Evolutionary conservation across 331 rosid species (phyloP).

Genomic region (Stylosanthes scabra): DNA sequence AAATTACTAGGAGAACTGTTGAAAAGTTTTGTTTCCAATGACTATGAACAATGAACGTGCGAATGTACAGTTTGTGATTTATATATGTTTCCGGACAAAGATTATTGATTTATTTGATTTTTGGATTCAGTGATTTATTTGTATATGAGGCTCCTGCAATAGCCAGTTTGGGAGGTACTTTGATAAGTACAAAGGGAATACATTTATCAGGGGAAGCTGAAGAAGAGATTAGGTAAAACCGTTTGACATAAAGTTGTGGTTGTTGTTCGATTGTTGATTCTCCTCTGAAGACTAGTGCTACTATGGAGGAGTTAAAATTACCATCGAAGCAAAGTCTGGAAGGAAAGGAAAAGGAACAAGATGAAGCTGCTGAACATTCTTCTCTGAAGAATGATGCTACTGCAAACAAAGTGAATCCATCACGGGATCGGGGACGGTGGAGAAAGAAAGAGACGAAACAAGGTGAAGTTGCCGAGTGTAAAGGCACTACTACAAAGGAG

Average conservation of each 20-base stretch:
- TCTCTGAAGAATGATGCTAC: slow-evolving; percentile 12
- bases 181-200: slow-evolving; percentile 18
- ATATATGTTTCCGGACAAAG: not conserved
- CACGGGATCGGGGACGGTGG: not conserved
- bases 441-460: not conserved
- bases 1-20: slow-evolving; percentile 18
- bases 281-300: slow-evolving; percentile 14
- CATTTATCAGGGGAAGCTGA: slow-evolving; percentile 16
- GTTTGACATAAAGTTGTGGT: slow-evolving; percentile 3
- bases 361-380: slow-evolving; percentile 13
- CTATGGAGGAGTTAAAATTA: slow-evolving; percentile 26
- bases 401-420: slow-evolving; percentile 20
- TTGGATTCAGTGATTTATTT: slow-evolving; percentile 25
- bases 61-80: not conserved
- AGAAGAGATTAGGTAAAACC: not conserved
- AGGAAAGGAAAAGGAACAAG: not conserved
- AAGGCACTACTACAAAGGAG: slow-evolving; percentile 23
- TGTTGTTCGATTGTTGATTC: slow-evolving; percentile 25
- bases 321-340: not conserved
- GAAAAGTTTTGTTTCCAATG: not conserved
- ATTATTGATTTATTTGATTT: slow-evolving; percentile 1
- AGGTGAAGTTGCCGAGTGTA: slow-evolving; percentile 1
- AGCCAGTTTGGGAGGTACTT: slow-evolving; percentile 31
- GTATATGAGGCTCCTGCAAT: slow-evolving; percentile 5
- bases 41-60: not conserved